Evolutionary conservation across 2,329 filamentous ascomycete genomes (phyloP).

Genomic region (Alternaria brassicicola): DNA sequence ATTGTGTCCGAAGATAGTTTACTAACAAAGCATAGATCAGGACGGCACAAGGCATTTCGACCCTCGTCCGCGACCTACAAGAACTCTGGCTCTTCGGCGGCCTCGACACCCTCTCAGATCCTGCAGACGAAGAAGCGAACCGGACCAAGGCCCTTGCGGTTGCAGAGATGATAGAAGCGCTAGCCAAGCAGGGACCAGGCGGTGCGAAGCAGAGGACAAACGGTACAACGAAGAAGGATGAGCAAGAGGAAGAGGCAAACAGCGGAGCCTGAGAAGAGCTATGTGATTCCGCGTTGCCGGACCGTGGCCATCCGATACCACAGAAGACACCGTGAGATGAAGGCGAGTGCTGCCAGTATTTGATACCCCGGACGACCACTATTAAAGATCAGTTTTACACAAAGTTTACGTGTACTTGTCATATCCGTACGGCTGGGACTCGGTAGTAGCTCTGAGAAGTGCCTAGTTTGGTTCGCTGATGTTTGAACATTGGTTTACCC

Average conservation of each 20-base stretch:
- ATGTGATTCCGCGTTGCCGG: no score
- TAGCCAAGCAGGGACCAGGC: constrained; percentile 25
- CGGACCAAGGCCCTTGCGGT: constrained; percentile 26
- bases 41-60: constrained; percentile 66
- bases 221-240: background rate
- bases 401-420: background rate
- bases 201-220: constrained; percentile 1
- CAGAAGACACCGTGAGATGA: background rate
- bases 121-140: constrained; percentile 33
- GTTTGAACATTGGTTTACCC: no score
- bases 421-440: background rate
- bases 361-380: background rate
- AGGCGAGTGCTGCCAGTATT: background rate
- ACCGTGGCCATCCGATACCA: background rate
- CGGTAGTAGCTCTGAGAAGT: background rate
- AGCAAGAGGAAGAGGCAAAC: constrained; percentile 3
- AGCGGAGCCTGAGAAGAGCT: background rate
- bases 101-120: constrained; percentile 59
- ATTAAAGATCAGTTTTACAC: background rate
- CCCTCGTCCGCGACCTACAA: constrained; percentile 66
- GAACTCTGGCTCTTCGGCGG: constrained; percentile 72
- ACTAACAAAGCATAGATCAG: constrained; percentile 53
- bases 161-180: constrained; percentile 30
- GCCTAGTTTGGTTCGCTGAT: background rate
- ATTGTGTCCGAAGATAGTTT: background rate